A percentile compares a stretch with the other conserved stretches of the same genome.
Conservation (phyloP, 129 eudicot genomes). For the Pseudognaphalium luteoalbum region DNA sequence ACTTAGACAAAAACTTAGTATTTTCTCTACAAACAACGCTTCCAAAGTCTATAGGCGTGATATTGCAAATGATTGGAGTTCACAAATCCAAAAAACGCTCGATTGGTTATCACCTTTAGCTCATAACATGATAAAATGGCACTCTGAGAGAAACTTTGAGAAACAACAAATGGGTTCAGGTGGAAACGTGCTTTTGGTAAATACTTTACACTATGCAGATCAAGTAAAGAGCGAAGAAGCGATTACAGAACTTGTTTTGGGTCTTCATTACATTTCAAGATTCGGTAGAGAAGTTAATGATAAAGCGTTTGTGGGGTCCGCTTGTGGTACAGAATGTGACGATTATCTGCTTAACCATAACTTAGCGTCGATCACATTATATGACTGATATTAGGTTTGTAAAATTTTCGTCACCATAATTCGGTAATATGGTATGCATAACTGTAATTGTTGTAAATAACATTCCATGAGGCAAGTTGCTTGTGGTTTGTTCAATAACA, state of each 20-base stretch:
- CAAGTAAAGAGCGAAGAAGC: constrained; percentile 75
- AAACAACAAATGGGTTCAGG: constrained; percentile 56
- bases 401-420: background rate
- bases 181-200: constrained; percentile 67
- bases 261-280: constrained; percentile 70
- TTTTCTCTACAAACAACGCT: constrained; percentile 33
- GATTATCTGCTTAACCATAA: constrained; percentile 34
- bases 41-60: constrained; percentile 49
- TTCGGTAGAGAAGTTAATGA: constrained; percentile 54
- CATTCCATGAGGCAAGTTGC: constrained; percentile 16
- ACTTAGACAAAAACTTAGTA: constrained; percentile 52
- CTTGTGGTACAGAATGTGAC: constrained; percentile 31
- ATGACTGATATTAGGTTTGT: constrained; percentile 1
- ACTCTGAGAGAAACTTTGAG: constrained; percentile 78
- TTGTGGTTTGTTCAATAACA: constrained; percentile 22
- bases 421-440: background rate
- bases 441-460: constrained; percentile 12
- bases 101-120: constrained; percentile 95
- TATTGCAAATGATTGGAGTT: constrained; percentile 67
- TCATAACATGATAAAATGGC: constrained; percentile 85
- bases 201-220: constrained; percentile 81
- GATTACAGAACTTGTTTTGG: constrained; percentile 69
- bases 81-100: constrained; percentile 47
- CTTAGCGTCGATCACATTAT: constrained; percentile 9
- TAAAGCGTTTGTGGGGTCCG: constrained; percentile 45